Percentiles rank a stretch among this genome's conserved stretches.
Conservation (phyloP, 352 stramenopile genomes). For the Globisporangium heterothallicum region DNA sequence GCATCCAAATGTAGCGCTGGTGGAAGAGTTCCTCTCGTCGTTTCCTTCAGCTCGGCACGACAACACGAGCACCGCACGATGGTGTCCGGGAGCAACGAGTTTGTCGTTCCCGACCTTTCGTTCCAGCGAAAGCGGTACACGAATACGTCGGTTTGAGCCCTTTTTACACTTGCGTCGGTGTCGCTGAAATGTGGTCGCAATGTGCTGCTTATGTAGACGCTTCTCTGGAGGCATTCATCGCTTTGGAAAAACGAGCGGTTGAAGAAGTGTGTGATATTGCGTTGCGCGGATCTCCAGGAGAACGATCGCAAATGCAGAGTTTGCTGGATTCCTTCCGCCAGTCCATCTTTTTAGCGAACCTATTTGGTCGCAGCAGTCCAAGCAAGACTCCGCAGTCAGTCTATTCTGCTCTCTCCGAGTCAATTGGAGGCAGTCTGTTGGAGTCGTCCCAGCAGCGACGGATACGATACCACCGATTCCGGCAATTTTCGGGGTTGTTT, state of each 20-base stretch:
- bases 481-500: conserved; percentile 28
- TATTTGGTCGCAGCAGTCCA: neutral
- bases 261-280: conserved; percentile 17
- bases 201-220: conserved; percentile 15
- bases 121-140: neutral
- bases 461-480: conserved; percentile 18
- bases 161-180: too few species aligned
- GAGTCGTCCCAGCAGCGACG: neutral
- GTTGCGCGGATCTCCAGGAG: neutral
- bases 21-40: neutral
- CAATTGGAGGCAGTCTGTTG: neutral
- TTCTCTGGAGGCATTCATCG: conserved; percentile 23
- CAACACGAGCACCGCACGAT: neutral
- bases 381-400: neutral
- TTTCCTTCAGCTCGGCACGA: neutral
- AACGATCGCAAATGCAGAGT: neutral
- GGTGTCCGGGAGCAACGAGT: conserved; percentile 8
- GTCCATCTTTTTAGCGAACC: conserved; percentile 6
- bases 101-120: conserved; percentile 2
- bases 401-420: conserved; percentile 1
- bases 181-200: neutral
- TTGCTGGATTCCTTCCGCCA: neutral
- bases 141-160: too few species aligned
- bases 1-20: neutral
- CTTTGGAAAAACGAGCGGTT: conserved; percentile 35